Percentiles rank a stretch among this genome's conserved stretches.
Conservation (phyloP, 78 protist species). For the Speleostelium caveatum region DNA sequence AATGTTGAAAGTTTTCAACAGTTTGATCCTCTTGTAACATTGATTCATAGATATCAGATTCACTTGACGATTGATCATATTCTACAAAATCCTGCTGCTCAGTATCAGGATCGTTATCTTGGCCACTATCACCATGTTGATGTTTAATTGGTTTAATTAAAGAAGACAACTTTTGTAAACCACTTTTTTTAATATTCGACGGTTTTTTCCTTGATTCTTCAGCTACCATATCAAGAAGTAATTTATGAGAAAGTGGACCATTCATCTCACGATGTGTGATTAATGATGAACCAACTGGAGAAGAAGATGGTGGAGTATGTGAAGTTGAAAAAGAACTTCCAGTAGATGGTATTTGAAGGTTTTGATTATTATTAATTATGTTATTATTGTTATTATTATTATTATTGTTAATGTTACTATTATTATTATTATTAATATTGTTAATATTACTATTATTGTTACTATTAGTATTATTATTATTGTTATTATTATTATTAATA, state of each 20-base stretch:
- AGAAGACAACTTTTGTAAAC: slow-evolving; percentile 62
- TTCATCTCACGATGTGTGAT: slow-evolving; percentile 15
- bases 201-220: background rate
- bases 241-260: background rate
- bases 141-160: slow-evolving; percentile 65
- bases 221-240: background rate
- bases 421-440: background rate
- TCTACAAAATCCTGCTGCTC: background rate
- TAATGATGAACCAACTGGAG: background rate
- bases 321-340: background rate
- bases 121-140: background rate
- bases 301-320: background rate
- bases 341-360: background rate
- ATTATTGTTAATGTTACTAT: background rate
- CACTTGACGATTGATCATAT: slow-evolving; percentile 17
- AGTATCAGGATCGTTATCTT: background rate
- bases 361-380: background rate
- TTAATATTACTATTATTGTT: background rate
- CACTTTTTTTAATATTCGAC: slow-evolving; percentile 21
- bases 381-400: background rate
- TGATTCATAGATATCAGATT: background rate
- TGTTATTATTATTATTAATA: background rate
- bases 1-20: background rate
- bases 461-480: background rate
- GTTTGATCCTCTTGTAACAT: background rate